phyloP scores from a whole-genome alignment of 306 rosid species.

The Senna siamea region DNA sequence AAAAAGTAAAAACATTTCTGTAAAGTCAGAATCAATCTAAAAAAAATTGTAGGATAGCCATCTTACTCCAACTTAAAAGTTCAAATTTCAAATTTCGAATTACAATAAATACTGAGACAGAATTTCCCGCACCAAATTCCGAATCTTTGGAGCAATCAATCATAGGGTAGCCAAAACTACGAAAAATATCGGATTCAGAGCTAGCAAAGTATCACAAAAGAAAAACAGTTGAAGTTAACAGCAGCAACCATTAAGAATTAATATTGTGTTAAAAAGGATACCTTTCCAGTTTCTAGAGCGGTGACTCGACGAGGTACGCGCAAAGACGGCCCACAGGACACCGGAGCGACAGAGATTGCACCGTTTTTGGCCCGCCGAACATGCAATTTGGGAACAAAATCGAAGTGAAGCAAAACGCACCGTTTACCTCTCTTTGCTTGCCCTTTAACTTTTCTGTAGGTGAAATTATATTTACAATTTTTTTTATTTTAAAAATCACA shows the following conservation, averaged over 20 bases:
- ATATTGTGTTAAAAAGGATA: background rate
- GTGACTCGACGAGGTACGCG: background rate
- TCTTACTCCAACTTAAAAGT: background rate
- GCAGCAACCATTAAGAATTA: background rate
- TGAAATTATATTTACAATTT: too few species aligned
- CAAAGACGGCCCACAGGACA: background rate
- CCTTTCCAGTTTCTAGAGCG: background rate
- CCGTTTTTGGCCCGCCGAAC: background rate
- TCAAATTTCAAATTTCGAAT: background rate
- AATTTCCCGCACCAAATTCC: background rate
- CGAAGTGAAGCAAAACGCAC: background rate
- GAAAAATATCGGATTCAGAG: background rate
- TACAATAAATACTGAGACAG: background rate
- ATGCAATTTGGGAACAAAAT: background rate
- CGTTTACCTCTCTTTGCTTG: background rate
- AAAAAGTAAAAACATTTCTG: slow-evolving; percentile 4
- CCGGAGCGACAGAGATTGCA: background rate
- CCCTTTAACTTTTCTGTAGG: background rate
- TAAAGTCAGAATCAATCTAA: background rate
- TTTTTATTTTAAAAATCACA: too few species aligned
- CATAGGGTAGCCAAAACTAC: background rate
- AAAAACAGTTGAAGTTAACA: background rate
- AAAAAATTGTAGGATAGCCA: background rate
- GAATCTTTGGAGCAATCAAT: background rate
- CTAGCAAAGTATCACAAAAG: background rate